These are phyloP conservation scores for Mycena amicta DNA, from an alignment of 768 basidiomycete genomes.

Conservation along the genomic window DNA sequence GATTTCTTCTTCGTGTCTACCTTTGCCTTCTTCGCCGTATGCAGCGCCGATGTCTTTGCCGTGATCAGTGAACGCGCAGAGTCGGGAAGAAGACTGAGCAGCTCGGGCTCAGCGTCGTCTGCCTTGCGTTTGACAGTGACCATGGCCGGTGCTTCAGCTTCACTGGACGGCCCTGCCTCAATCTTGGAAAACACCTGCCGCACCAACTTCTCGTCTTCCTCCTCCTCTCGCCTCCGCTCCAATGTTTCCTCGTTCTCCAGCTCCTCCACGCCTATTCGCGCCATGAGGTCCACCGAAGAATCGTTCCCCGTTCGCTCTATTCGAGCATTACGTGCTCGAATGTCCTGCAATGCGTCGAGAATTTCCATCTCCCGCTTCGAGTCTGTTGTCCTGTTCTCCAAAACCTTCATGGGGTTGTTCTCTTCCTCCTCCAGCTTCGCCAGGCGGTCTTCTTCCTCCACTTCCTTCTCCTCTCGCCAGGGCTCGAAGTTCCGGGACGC, in stretches of 20 bases:
- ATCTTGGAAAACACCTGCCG: conserved; percentile 84
- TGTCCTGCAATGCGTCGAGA: conserved; percentile 93
- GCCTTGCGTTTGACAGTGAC: conserved; percentile 89
- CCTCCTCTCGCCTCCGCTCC: conserved; percentile 69
- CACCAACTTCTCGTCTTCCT: conserved; percentile 93
- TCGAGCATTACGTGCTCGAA: conserved; percentile 81
- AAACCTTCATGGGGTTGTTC: conserved; percentile 95
- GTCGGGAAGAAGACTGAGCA: conserved; percentile 70
- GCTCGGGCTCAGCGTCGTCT: conserved; percentile 71
- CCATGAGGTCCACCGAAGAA: conserved; percentile 64
- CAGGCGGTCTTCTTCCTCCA: conserved; percentile 81
- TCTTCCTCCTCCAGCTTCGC: conserved; percentile 89
- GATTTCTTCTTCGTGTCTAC: conserved; percentile 53
- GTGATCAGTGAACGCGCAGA: conserved; percentile 60
- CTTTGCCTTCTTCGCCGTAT: conserved; percentile 63
- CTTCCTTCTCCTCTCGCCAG: conserved; percentile 83
- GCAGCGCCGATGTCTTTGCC: conserved; percentile 45
- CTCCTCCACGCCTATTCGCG: conserved; percentile 64
- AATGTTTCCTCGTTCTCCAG: conserved; percentile 78
- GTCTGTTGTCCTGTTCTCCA: conserved; percentile 91
- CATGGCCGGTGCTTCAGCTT: conserved; percentile 26
- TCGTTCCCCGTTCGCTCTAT: conserved; percentile 81
- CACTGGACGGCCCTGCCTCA: conserved; percentile 19
- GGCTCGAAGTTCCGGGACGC: conserved; percentile 98
- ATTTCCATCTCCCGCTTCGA: conserved; percentile 99